Conservation (phyloP, 768 basidiomycete genomes). For the Hypholoma sublateritium region DNA sequence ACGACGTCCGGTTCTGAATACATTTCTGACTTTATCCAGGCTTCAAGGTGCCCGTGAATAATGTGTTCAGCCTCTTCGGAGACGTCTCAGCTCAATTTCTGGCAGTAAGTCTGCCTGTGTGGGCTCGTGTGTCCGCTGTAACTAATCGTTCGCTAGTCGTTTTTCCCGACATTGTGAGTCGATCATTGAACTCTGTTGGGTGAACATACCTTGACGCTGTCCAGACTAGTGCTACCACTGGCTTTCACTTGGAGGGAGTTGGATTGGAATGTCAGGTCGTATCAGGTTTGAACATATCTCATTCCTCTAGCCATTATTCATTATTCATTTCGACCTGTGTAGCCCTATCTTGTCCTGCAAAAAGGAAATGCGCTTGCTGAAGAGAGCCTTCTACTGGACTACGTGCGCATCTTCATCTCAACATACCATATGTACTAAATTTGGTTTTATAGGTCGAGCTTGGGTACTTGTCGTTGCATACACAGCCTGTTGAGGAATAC, state of each 20-base stretch:
- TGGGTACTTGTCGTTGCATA: constrained; percentile 31
- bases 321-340: neutral
- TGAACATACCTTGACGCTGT: neutral
- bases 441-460: constrained; percentile 34
- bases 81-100: constrained; percentile 47
- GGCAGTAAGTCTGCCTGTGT: constrained; percentile 30
- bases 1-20: neutral
- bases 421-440: neutral
- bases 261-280: constrained; percentile 55
- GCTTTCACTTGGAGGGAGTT: constrained; percentile 48
- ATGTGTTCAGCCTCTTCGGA: constrained; percentile 52
- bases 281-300: constrained; percentile 45
- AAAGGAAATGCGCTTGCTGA: constrained; percentile 53
- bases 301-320: neutral
- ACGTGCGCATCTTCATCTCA: constrained; percentile 38
- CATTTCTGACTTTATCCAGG: constrained; percentile 35
- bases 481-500: neutral
- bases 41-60: constrained; percentile 48
- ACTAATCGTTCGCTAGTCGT: constrained; percentile 39
- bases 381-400: constrained; percentile 64
- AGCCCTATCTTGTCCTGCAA: constrained; percentile 65
- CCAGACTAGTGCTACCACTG: constrained; percentile 47
- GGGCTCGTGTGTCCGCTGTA: neutral
- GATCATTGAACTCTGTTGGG: neutral
- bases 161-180: constrained; percentile 53